Percentiles rank a stretch among this genome's conserved stretches.
Conservation (phyloP, 2,329 filamentous ascomycete species). For the Xenoacremonium recifei region DNA sequence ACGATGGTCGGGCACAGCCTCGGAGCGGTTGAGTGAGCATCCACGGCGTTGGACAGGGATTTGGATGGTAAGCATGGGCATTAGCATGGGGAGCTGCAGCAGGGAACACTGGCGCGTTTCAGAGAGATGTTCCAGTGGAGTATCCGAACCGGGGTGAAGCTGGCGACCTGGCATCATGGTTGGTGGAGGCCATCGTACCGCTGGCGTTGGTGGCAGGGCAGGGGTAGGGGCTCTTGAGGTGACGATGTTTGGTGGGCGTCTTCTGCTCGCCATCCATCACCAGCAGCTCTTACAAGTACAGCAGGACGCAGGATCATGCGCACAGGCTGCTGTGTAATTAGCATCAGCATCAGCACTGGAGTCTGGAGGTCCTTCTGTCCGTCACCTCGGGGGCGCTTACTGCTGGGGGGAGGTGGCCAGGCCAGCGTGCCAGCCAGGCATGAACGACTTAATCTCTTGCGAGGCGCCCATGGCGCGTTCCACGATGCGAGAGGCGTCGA, state of each 20-base stretch:
- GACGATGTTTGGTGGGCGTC: no score
- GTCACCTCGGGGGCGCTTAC: constrained; percentile 1
- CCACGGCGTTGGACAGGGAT: constrained; percentile 7
- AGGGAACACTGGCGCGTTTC: constrained; percentile 20
- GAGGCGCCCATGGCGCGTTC: no score
- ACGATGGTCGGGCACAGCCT: constrained; percentile 1
- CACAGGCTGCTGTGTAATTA: no score
- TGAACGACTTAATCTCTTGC: constrained; percentile 1
- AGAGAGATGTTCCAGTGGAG: constrained; percentile 2
- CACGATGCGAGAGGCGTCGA: no score
- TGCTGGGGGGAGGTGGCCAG: not conserved
- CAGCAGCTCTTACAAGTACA: no score
- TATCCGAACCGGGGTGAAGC: not conserved
- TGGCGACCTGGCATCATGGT: not conserved
- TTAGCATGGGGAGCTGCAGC: not conserved
- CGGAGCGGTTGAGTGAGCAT: not conserved
- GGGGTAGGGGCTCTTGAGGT: no score
- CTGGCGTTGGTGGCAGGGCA: no score
- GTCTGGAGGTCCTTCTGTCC: not conserved
- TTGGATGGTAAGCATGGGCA: constrained; percentile 9
- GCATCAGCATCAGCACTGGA: not conserved
- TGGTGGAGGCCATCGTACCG: not conserved
- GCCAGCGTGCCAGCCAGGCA: not conserved
- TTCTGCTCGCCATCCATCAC: no score
- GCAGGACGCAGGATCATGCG: no score